Evolutionary conservation across 2,329 filamentous ascomycete species (phyloP).

Genomic region (Neophaeococcomyces aloes): DNA sequence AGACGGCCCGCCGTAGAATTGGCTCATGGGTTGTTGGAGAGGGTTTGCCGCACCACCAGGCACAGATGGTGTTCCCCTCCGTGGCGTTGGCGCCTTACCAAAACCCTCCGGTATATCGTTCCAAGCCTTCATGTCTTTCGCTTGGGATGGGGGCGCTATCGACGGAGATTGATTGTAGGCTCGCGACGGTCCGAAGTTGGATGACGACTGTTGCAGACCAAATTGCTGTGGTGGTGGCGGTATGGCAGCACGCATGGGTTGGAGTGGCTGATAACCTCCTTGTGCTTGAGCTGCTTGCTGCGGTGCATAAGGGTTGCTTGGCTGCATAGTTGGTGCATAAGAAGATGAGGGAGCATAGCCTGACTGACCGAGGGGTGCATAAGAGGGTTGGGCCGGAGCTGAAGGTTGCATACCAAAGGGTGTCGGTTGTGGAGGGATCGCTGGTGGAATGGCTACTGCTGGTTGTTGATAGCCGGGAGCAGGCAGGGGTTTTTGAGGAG

Average conservation of each 20-base stretch:
- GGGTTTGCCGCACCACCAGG: slow-evolving; percentile 46
- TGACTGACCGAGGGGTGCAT: slow-evolving; percentile 34
- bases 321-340: slow-evolving; percentile 22
- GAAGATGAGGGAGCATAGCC: slow-evolving; percentile 41
- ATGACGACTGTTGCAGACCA: slow-evolving; percentile 27
- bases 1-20: slow-evolving; percentile 33
- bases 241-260: slow-evolving; percentile 30
- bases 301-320: slow-evolving; percentile 27
- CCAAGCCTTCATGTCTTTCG: slow-evolving; percentile 70
- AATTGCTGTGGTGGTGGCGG: slow-evolving; percentile 27
- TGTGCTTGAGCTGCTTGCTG: slow-evolving; percentile 18
- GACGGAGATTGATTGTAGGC: slow-evolving; percentile 57
- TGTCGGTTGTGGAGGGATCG: slow-evolving; percentile 11
- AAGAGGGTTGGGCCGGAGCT: slow-evolving; percentile 32
- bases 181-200: slow-evolving; percentile 49
- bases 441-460: slow-evolving; percentile 25
- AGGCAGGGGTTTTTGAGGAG: slow-evolving; percentile 34
- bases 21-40: slow-evolving; percentile 46
- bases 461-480: slow-evolving; percentile 30
- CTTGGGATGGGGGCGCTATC: slow-evolving; percentile 55
- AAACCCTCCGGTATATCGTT: slow-evolving; percentile 86
- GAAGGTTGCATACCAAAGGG: slow-evolving; percentile 25
- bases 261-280: slow-evolving; percentile 49
- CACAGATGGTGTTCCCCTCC: slow-evolving; percentile 62
- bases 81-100: slow-evolving; percentile 58